Conservation (phyloP, 2,329 filamentous ascomycete species). For the Lithohypha guttulata region DNA sequence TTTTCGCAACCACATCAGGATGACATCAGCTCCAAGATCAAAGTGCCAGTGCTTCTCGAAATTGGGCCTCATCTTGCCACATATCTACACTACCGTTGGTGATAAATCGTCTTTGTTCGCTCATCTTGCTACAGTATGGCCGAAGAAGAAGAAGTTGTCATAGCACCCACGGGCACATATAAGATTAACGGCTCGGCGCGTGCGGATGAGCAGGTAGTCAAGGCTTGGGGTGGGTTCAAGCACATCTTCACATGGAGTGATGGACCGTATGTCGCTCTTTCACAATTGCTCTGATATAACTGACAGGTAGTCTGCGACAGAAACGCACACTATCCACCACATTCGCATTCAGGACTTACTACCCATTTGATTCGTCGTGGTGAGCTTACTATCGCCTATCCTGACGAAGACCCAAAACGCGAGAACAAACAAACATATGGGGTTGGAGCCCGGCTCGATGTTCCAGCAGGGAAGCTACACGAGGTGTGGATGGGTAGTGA, state of each 20-base stretch:
- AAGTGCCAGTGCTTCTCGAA: too few species aligned
- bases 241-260: constrained; percentile 54
- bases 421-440: constrained; percentile 46
- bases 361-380: constrained; percentile 51
- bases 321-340: constrained; percentile 50
- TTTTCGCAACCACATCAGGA: too few species aligned
- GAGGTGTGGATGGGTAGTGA: constrained; percentile 51
- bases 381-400: constrained; percentile 47
- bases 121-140: too few species aligned
- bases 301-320: constrained; percentile 25
- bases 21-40: too few species aligned
- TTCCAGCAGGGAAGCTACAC: constrained; percentile 45
- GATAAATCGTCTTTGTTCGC: too few species aligned
- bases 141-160: constrained; percentile 6
- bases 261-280: constrained; percentile 36
- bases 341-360: constrained; percentile 44
- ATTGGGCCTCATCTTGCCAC: too few species aligned
- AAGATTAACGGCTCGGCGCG: constrained; percentile 5
- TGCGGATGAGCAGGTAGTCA: constrained; percentile 45
- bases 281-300: background rate
- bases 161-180: constrained; percentile 6
- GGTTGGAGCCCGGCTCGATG: constrained; percentile 45
- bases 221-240: constrained; percentile 48
- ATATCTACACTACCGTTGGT: too few species aligned
- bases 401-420: constrained; percentile 42